Base-by-base conservation (phyloP, 2,329 filamentous ascomycete genomes). In the Cercospora janseana region DNA sequence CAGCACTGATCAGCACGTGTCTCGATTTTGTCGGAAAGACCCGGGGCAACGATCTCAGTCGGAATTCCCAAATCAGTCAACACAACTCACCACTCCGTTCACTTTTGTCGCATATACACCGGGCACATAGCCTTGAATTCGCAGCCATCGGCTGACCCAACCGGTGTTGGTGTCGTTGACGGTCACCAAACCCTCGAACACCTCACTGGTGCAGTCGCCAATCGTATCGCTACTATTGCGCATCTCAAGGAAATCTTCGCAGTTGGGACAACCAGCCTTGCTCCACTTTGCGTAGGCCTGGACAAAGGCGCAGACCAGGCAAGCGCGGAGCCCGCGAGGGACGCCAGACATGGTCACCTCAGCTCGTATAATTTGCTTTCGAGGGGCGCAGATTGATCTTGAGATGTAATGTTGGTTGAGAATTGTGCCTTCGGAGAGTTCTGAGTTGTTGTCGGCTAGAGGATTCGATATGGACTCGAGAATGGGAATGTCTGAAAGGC, bases 131-230 rank as follows among this genome's bases (percentile, higher is more conserved):
- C 82, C 82, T 68, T 96, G 88, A 52, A 98, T 74, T 6, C 93
- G 82, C 77, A 97, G 90, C 86, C 91, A 97, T 67, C 88, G 88
- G n/a, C 92, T 91, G 41, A 97, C 88, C 93, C 93, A 98, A 64
- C 88, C 94, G 60, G 78, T 81, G 34, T 75, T 74, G n/a, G 91
- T 91, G 67, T 96, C 85, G 40, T 85, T 82, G 28, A 97, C 79
- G 31, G 88, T 83, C 68, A 97, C 88, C 58, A 96, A 74, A 40
- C 93, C 93, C 70, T 98, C 93, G 68, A 93, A 98, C 59, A 97
- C 91, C 66, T 92, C 88, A 10, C 89, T 95, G 15, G 93, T 98
- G 79, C 91, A 96, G 73, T 90, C 88, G 67, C 88, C 83, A 65
- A 97, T 87, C 57, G 84, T 80, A 54, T 98, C 93, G 61, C 79